Evolutionary conservation across 179 eudicot genomes (phyloP), one percentile per base, ranked within the genome.

Genomic region (Drosera spatulata): DNA sequence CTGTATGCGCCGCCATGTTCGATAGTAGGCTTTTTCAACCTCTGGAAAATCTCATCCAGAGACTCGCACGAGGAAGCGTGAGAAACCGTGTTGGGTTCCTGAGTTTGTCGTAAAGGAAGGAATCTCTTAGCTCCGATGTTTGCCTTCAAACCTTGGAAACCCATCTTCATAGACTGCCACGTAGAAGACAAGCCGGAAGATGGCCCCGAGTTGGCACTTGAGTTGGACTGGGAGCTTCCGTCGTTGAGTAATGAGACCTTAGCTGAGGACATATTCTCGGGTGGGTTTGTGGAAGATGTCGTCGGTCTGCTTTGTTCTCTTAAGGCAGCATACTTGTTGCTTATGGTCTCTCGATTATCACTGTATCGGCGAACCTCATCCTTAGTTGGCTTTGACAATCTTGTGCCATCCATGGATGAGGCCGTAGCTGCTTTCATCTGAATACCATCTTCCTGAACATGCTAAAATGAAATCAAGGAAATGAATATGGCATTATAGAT

Each of bases 91-190:
- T 68, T 52, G 15, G 72, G 58, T 4, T 73, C 76, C 59, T 69
- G 55, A 22, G 57, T 56, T 53, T 69, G 79, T 47, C 61, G 75
- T 40, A 77, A 14, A 22, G 84, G 82, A 22, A 75, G 44, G 38
- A 74, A 71, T 60, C 68, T 79, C 60, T 75, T 82, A 37, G 80
- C 71, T 53, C 66, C 84, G 3, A 75, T 61, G 45, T 76, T 82
- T 46, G 80, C 69, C 76, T 82, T 93, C n/a, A 93, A 77, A 68
- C 64, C 84, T 67, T 77, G 77, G 54, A 88, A 77, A 56, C 96
- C 88, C 14, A 71, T 64, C 62, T 86, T 88, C 85, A 88, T 78
- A 2, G 95, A 73, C 51, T 82, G 86, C 99, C 96, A 93, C 57
- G 75, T 88, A 39, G 82, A 71, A 15, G 89, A 74, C 69, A 88